These are phyloP conservation scores for Shiraia sp. DNA, from an alignment of 2,329 filamentous ascomycete genomes.

Conservation along the genomic window DNA sequence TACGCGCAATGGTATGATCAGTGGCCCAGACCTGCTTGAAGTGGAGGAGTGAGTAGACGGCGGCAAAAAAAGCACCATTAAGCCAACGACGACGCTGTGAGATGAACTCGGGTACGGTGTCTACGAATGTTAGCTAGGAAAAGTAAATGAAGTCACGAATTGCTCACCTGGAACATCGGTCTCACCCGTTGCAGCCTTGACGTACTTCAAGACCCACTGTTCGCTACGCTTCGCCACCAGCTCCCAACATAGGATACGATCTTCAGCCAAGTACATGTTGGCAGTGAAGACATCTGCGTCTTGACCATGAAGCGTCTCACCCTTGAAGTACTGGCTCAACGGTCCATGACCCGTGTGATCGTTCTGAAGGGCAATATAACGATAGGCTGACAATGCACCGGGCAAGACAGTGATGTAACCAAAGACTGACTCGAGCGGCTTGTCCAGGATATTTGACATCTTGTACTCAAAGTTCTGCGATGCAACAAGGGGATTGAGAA, in stretches of 20 bases:
- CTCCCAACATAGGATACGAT: slow-evolving; percentile 92
- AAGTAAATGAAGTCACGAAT: background rate
- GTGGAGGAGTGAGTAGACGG: slow-evolving; percentile 95
- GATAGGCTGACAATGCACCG: slow-evolving; percentile 91
- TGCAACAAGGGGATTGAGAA: slow-evolving; percentile 92
- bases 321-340: slow-evolving; percentile 98
- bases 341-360: slow-evolving; percentile 95
- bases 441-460: slow-evolving; percentile 98
- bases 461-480: slow-evolving; percentile 99
- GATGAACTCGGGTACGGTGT: slow-evolving; percentile 93
- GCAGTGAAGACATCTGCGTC: slow-evolving; percentile 97
- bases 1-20: slow-evolving; percentile 86
- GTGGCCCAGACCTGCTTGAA: slow-evolving; percentile 91
- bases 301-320: slow-evolving; percentile 92
- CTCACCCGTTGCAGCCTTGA: slow-evolving; percentile 94
- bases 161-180: slow-evolving; percentile 93
- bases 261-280: slow-evolving; percentile 92
- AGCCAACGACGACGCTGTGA: slow-evolving; percentile 96
- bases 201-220: slow-evolving; percentile 97
- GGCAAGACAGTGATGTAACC: slow-evolving; percentile 97
- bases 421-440: slow-evolving; percentile 94
- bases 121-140: slow-evolving; percentile 48
- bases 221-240: slow-evolving; percentile 92
- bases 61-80: slow-evolving; percentile 97
- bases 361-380: slow-evolving; percentile 94